Evolutionary conservation across 768 basidiomycete genomes (phyloP), one percentile per base, ranked within the genome.

Genomic region (Mycena polygramma): DNA sequence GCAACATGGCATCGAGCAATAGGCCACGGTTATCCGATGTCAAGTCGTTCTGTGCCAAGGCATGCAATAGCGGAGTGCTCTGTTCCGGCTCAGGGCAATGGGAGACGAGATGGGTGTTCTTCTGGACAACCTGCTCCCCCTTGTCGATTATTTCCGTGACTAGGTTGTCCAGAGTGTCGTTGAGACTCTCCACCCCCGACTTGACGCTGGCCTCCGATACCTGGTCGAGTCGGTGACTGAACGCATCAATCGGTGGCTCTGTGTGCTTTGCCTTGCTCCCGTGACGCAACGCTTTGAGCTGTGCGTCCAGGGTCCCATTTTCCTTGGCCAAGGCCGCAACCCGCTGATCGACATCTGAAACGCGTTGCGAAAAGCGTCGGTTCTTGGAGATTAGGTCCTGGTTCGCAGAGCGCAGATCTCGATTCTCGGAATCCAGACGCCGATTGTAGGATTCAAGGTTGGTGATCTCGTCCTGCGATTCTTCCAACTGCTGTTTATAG

Each of bases 1-100:
- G 74, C n/a, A 72, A 35, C 13, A n/a, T 24, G 4, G 74, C 74
- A 35, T 75, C 74, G 17, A 75, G 65, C 19, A 75, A 37, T 15
- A 75, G 67, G 45, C 73, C 73, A 8, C 74, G 73, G 8, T 62
- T 66, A 36, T 74, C 73, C 63, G 53, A 10, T 24, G 2, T 54
- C 30, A 30, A 20, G 43, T 54, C 41, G 63, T 63, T 22, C 54
- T 57, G 30, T n/a, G 48, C 30, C 30, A 69, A 43, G 7, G 70
- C 64, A 4, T 17, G 2, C 1, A 73, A 19, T 14, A 62, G 26
- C 17, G 55, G 57, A 19, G 46, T 36, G 14, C 14, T 43, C 35
- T 59, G 20, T 13, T 53, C n/a, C 35, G 36, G 57, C 20, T 48
- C 51, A 54, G 45, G 49, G 30, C 30, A 19, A 20, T 55, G 51